Base-by-base conservation (phyloP, 805 yeast genomes). In the Jamesozyma jinghongensis region DNA sequence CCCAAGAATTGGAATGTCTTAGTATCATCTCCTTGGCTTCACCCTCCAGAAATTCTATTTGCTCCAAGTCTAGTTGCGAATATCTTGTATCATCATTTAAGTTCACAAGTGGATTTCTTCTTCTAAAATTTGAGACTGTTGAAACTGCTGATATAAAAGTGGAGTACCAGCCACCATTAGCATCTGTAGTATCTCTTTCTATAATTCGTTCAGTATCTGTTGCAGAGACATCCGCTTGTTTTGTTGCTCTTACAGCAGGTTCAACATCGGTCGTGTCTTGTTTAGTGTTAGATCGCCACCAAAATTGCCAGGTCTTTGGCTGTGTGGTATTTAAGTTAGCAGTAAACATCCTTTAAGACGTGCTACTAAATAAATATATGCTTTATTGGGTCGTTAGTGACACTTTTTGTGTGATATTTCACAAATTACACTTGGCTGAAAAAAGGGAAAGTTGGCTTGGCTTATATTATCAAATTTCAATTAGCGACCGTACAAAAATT, bases 1-100 rank as follows among this genome's bases (percentile, higher is more conserved):
- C 54, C 63, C 63, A 60, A 10, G 63, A 39, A 36, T 45, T 46
- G 1, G 42, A 38, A 29, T 48, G 52, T 33, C 47, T 49, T 22
- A 42, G 38, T 4, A 57, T 54, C 3, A 45, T 45, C 16, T 49
- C 50, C 12, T 41, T 43, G 3, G 62, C 56, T 34, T 60, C 63
- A 12, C 38, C 43, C 34, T 53, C 55, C 16, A 60, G 40, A 17
- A 47, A 48, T 5, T 49, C 47, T 11, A 56, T 43, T 34, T 60
- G 65, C 16, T 50, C 49, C 3, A 40, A 37, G 35, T 49, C 52
- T 6, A 60, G 47, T 36, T 57, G 57, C 4, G 58, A 48, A 37
- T 57, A 55, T 12, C 52, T 42, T n/a, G 52, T 46, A 4, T 47
- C 38, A 20, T 50, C 51, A n/a, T 50, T 48, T 4, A 47, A 36